A percentile compares a stretch with the other conserved stretches of the same genome.
Evolutionary conservation across 1,284 basidiomycete species (phyloP).

Genomic region (Ustilago trichophora): DNA sequence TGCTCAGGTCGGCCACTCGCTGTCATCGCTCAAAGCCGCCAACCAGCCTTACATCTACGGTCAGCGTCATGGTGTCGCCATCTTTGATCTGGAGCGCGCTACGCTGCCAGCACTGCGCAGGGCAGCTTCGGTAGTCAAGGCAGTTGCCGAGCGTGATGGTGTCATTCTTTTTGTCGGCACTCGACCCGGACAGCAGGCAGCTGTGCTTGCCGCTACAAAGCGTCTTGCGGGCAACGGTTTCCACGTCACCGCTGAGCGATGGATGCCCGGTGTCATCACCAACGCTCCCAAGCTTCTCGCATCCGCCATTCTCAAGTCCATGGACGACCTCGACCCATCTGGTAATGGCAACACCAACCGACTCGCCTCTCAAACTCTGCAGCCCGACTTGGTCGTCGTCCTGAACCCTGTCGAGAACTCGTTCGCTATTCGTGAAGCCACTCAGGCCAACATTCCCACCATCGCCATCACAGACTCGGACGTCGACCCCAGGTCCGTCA

Average conservation of each 20-base stretch:
- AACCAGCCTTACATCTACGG: conserved; percentile 96
- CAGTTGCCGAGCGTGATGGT: conserved; percentile 82
- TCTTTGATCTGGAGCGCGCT: conserved; percentile 90
- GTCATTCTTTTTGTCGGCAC: conserved; percentile 90
- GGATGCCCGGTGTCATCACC: conserved; percentile 93
- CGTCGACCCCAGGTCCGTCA: conserved; percentile 92
- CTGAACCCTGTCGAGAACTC: conserved; percentile 87
- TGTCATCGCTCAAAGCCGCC: conserved; percentile 82
- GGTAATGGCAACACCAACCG: conserved; percentile 42
- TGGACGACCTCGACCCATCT: conserved; percentile 36
- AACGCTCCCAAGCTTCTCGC: conserved; percentile 77
- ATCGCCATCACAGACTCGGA: conserved; percentile 86
- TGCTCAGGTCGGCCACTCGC: conserved; percentile 91
- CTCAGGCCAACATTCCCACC: conserved; percentile 68
- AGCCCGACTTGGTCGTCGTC: conserved; percentile 87
- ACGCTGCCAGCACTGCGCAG: conserved; percentile 90
- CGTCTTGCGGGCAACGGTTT: conserved; percentile 75
- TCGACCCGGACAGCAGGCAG: conserved; percentile 77
- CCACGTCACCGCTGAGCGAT: conserved; percentile 82
- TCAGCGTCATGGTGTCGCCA: conserved; percentile 83
- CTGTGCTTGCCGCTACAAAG: conserved; percentile 81
- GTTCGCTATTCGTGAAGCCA: conserved; percentile 68
- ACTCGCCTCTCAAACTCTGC: conserved; percentile 73
- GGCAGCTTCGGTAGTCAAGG: conserved; percentile 85
- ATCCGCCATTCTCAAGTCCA: conserved; percentile 53